These are phyloP conservation scores for Fagus sylvatica DNA, from an alignment of 306 rosid genomes.

Conservation along the genomic window DNA sequence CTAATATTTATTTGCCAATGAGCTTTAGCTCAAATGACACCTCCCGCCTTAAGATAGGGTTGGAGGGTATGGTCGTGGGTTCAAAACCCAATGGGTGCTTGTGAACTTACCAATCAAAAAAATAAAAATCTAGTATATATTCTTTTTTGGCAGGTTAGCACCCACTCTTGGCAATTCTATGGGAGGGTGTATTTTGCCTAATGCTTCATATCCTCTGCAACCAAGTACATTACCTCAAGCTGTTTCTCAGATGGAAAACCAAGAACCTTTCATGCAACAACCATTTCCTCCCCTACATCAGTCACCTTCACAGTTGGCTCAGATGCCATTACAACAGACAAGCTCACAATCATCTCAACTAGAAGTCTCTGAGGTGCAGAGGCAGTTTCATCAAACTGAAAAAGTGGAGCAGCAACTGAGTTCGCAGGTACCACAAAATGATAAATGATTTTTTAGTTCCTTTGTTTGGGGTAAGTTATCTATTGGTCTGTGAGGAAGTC, in stretches of 20 bases:
- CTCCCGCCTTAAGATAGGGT: no score
- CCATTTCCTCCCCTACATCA: constrained; percentile 48
- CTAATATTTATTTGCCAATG: neutral
- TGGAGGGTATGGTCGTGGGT: no score
- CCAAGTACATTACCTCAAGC: constrained; percentile 47
- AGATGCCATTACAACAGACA: constrained; percentile 45
- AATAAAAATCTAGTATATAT: neutral
- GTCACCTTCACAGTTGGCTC: constrained; percentile 43
- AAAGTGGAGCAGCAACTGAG: constrained; percentile 53
- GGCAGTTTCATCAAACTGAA: constrained; percentile 45
- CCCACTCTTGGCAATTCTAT: constrained; percentile 48
- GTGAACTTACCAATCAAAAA: no score
- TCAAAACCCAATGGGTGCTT: no score
- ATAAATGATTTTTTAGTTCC: constrained; percentile 21
- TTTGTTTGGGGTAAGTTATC: constrained; percentile 16
- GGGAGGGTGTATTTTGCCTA: constrained; percentile 47
- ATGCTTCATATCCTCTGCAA: constrained; percentile 49
- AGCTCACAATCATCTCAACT: constrained; percentile 44
- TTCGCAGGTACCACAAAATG: constrained; percentile 42
- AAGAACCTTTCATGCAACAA: constrained; percentile 56
- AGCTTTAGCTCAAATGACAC: no score
- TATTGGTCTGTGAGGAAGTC: constrained; percentile 20
- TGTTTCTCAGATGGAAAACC: constrained; percentile 53
- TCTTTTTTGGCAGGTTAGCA: constrained; percentile 49
- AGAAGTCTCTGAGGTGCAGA: constrained; percentile 48